Evolutionary conservation across 768 basidiomycete species (phyloP).

Genomic region (Rubroboletus pulcherrimus): DNA sequence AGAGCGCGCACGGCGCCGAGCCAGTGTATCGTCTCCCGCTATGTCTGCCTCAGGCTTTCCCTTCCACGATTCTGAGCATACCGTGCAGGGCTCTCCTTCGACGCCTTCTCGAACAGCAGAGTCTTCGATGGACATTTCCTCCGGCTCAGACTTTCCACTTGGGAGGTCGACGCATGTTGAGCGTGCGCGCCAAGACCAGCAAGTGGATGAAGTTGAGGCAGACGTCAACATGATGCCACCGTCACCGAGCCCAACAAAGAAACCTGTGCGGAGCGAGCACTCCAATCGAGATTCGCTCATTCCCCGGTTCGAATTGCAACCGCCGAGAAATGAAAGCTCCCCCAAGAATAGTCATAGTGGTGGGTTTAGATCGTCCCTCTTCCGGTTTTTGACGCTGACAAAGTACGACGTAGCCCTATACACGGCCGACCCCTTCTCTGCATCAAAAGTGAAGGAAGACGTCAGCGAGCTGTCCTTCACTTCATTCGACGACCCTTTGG

Average conservation of each 20-base stretch:
- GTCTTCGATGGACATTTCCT: slow-evolving; percentile 24
- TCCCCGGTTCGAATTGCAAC: slow-evolving; percentile 32
- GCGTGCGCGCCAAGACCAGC: slow-evolving; percentile 27
- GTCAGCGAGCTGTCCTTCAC: slow-evolving; percentile 24
- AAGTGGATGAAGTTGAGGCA: slow-evolving; percentile 32
- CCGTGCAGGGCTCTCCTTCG: slow-evolving; percentile 15
- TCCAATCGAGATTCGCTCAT: slow-evolving; percentile 30
- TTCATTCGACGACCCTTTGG: slow-evolving; percentile 29
- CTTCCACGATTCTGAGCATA: slow-evolving; percentile 20
- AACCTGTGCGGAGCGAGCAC: slow-evolving; percentile 12
- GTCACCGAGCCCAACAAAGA: slow-evolving; percentile 45
- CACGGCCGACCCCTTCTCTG: slow-evolving; percentile 21
- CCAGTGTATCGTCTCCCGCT: slow-evolving; percentile 31
- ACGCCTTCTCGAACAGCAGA: slow-evolving; percentile 21
- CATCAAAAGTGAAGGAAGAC: slow-evolving; percentile 25
- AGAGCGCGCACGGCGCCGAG: slow-evolving; percentile 42
- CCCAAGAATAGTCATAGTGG: slow-evolving; percentile 15
- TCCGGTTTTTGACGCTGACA: background rate
- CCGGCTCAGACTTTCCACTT: slow-evolving; percentile 23
- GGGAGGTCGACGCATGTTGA: slow-evolving; percentile 41
- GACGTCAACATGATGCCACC: slow-evolving; percentile 46
- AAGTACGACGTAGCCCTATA: slow-evolving; percentile 7
- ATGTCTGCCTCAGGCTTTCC: slow-evolving; percentile 37
- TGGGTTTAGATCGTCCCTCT: slow-evolving; percentile 7
- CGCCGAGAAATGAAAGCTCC: slow-evolving; percentile 18